A percentile compares a stretch with the other conserved stretches of the same genome.
Conservation (phyloP, 2,329 filamentous ascomycete genomes). For the Trichophyton rubrum region DNA sequence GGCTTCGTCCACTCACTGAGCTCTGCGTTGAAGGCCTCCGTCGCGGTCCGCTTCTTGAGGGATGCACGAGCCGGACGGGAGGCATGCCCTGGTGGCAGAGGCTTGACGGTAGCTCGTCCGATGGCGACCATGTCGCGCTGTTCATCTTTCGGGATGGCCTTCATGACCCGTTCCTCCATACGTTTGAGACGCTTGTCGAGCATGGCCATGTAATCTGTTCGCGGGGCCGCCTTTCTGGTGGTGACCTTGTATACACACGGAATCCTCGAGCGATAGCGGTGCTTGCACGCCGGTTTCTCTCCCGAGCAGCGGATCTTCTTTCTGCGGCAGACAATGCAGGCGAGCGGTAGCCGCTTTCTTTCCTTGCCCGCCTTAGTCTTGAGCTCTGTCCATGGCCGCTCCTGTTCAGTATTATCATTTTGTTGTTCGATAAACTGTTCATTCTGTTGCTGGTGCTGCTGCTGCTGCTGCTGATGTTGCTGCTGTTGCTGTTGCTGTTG, state of each 20-base stretch:
- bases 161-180: conserved; percentile 97
- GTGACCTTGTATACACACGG: conserved; percentile 98
- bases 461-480: background rate
- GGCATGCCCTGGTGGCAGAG: conserved; percentile 49
- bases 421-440: background rate
- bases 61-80: conserved; percentile 40
- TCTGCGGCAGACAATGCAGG: conserved; percentile 86
- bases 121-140: conserved; percentile 55
- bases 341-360: conserved; percentile 78
- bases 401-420: conserved; percentile 37
- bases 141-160: conserved; percentile 80
- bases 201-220: conserved; percentile 99
- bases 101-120: conserved; percentile 72
- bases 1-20: conserved; percentile 65
- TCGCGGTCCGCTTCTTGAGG: conserved; percentile 66
- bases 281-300: conserved; percentile 94
- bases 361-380: conserved; percentile 94
- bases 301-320: conserved; percentile 98
- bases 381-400: conserved; percentile 65
- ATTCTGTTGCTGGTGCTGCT: background rate
- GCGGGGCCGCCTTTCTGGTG: conserved; percentile 79
- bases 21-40: conserved; percentile 76
- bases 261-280: conserved; percentile 81
- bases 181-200: conserved; percentile 87
- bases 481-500: background rate